These are phyloP conservation scores for Botrytis paeoniae DNA, from an alignment of 2,329 filamentous ascomycete species.

Conservation along the genomic window DNA sequence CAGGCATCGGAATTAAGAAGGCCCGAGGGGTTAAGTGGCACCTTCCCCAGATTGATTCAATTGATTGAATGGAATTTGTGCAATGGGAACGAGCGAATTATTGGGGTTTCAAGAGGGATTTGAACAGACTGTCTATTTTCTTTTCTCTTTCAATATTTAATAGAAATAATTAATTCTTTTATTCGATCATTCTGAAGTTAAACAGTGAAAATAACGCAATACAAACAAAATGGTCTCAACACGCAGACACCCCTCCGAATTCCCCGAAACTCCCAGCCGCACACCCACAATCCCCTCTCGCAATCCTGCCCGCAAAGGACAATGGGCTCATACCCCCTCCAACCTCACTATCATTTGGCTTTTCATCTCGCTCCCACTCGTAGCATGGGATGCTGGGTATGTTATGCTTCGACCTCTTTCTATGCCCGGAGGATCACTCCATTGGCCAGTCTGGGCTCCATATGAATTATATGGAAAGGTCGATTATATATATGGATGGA, in stretches of 20 bases:
- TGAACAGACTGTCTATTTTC: background rate
- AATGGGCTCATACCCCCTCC: conserved; percentile 59
- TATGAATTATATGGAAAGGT: conserved; percentile 65
- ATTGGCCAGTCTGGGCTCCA: conserved; percentile 60
- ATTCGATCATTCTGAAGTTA: too few relatives aligned
- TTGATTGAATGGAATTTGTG: background rate
- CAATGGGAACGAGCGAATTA: background rate
- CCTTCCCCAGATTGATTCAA: conserved; percentile 21
- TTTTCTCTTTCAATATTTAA: background rate
- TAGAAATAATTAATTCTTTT: background rate
- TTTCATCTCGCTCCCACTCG: conserved; percentile 58
- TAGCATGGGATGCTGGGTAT: conserved; percentile 71
- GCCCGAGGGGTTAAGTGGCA: conserved; percentile 14
- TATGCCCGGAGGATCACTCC: conserved; percentile 62
- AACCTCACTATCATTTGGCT: conserved; percentile 60
- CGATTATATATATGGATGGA: conserved; percentile 66
- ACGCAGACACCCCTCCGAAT: conserved; percentile 51
- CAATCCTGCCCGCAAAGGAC: conserved; percentile 4
- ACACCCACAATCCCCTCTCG: conserved; percentile 23
- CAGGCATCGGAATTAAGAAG: conserved; percentile 11
- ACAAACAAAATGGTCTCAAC: conserved; percentile 47
- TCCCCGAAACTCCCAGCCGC: conserved; percentile 39
- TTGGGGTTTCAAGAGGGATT: background rate
- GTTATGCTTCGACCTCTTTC: conserved; percentile 61
- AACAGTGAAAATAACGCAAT: background rate